Conservation (phyloP, 176 grass and related monocot species). For the Musa acuminata region DNA sequence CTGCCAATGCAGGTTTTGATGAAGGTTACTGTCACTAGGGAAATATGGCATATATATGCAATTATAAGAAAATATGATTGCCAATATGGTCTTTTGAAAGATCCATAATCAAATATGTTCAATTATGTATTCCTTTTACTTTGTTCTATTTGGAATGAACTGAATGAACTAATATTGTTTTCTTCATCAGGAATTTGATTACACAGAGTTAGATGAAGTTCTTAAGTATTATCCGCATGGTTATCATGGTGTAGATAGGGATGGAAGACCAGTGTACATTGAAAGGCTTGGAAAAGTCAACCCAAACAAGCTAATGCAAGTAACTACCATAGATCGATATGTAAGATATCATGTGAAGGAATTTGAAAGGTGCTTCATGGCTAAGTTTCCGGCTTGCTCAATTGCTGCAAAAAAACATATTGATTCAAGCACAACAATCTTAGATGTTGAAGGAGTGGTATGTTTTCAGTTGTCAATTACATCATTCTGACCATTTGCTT, state of each 20-base stretch:
- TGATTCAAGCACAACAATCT: slow-evolving; percentile 24
- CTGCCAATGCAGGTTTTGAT: too few species aligned
- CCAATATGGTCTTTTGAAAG: too few species aligned
- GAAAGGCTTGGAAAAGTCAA: slow-evolving; percentile 85
- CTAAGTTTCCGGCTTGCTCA: slow-evolving; percentile 24
- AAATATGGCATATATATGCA: too few species aligned
- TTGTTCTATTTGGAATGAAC: not conserved
- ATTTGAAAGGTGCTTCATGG: slow-evolving; percentile 22
- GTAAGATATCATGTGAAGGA: slow-evolving; percentile 64
- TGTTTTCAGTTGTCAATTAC: not conserved
- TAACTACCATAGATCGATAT: slow-evolving; percentile 81
- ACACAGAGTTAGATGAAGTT: slow-evolving; percentile 50
- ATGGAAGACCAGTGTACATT: slow-evolving; percentile 83
- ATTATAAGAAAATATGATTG: too few species aligned
- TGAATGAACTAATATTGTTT: slow-evolving; percentile 6
- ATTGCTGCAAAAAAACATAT: slow-evolving; percentile 24
- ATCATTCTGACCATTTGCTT: not conserved
- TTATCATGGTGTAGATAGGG: slow-evolving; percentile 95
- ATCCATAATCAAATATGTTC: too few species aligned
- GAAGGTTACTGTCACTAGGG: too few species aligned
- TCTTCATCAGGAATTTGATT: slow-evolving; percentile 58
- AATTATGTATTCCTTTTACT: not conserved
- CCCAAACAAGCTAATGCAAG: slow-evolving; percentile 77
- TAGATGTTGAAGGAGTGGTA: slow-evolving; percentile 34
- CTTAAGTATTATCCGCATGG: slow-evolving; percentile 66